These are phyloP conservation scores for Meripilus lineatus DNA, from an alignment of 1,284 basidiomycete species.

Conservation along the genomic window DNA sequence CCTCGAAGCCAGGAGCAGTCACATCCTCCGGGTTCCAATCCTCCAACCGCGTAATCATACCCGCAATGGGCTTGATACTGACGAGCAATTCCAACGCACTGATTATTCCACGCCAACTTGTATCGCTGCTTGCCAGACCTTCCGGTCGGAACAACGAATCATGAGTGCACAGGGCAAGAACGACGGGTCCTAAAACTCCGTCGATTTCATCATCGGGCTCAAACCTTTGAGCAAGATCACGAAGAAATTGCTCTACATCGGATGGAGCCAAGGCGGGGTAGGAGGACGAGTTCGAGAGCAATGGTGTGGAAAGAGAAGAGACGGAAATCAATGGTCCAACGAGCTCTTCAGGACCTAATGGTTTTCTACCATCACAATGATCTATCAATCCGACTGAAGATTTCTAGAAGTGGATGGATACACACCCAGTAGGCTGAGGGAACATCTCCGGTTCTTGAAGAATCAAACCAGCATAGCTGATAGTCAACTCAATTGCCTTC, in stretches of 20 bases:
- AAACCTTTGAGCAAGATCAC: constrained; percentile 68
- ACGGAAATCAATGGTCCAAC: constrained; percentile 70
- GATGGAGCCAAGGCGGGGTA: constrained; percentile 39
- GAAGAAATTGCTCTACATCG: constrained; percentile 67
- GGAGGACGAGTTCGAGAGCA: constrained; percentile 43
- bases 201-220: constrained; percentile 42
- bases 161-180: constrained; percentile 56
- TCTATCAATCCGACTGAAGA: constrained; percentile 9
- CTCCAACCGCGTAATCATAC: constrained; percentile 68
- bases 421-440: constrained; percentile 75
- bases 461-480: constrained; percentile 88
- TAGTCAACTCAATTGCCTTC: constrained; percentile 73
- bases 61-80: constrained; percentile 79
- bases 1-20: constrained; percentile 60
- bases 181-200: constrained; percentile 45
- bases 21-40: constrained; percentile 66
- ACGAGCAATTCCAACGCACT: constrained; percentile 79
- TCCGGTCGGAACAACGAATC: constrained; percentile 56
- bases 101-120: constrained; percentile 84
- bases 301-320: constrained; percentile 58
- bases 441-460: constrained; percentile 95
- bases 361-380: constrained; percentile 40
- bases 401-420: constrained; percentile 13
- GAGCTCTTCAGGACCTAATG: constrained; percentile 73
- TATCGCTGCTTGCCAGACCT: constrained; percentile 64